Evolutionary conservation across 78 protist species (phyloP), one percentile per base, ranked within the genome.

Genomic region (Carpediemonas membranifera): DNA sequence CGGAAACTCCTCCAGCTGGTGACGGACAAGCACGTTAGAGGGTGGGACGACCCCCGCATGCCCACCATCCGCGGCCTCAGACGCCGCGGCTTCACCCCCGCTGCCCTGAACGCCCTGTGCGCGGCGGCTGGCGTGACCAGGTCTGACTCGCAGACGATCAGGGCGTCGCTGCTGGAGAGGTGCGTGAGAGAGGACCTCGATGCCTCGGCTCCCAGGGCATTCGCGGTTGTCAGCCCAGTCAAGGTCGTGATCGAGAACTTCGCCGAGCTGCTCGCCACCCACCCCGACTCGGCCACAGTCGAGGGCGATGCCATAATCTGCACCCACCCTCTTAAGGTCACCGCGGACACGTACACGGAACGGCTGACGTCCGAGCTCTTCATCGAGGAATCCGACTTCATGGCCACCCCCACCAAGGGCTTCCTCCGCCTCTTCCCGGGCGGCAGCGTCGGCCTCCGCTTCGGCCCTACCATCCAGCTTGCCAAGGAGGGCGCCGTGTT

Each of bases 21-120:
- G 13, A 68, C 89, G 35, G 93, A 91, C 39, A 30, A 34, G 44
- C 35, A 71, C 30, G 50, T 93, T 35, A 0, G n/a, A 28, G 97
- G 94, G 28, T 96, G 94, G 95, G 97, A 93, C 68, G 99, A 96
- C 72, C 99, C 99, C 24, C 83, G 99, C 25, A 74, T 96, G 31
- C 80, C 69, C 35, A 93, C 99, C 52, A 44, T 88, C 62, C 41
- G 61, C 31, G 90, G 90, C 16, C 66, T 92, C 65, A 74, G 93
- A 35, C 50, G 97, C 21, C 70, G 94, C 30, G 98, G 98, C 51
- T 87, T 67, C 82, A 68, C 93, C 13, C 91, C 96, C 28, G 82
- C 62, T 27, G 78, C 86, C 13, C 77, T 95, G 59, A 83, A 89
- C 73, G 24, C 2, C 3, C 80, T 95, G 56, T 90, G 96, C 74